phyloP scores from a whole-genome alignment of 805 yeast genomes.

The Yarrowia sp. region DNA sequence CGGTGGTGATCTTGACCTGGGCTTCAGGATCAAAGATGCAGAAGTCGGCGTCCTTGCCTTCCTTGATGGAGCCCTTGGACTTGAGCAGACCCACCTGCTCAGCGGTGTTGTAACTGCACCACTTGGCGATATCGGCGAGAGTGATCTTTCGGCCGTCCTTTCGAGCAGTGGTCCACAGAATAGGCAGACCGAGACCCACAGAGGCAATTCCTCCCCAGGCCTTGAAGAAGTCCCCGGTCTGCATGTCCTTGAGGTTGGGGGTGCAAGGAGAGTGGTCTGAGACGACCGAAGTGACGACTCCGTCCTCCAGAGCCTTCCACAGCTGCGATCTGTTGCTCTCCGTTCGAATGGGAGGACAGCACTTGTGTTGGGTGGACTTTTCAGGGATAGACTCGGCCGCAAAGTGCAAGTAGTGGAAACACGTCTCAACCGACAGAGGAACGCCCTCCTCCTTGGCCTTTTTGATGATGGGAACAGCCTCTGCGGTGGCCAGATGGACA shows the following conservation, averaged over 20 bases:
- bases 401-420: conserved; percentile 87
- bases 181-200: conserved; percentile 87
- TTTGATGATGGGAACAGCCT: conserved; percentile 75
- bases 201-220: conserved; percentile 98
- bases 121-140: conserved; percentile 68
- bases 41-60: conserved; percentile 89
- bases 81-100: conserved; percentile 79
- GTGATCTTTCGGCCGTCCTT: conserved; percentile 55
- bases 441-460: conserved; percentile 61
- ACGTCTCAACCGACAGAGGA: conserved; percentile 81
- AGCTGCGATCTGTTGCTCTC: conserved; percentile 71
- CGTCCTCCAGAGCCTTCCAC: conserved; percentile 77
- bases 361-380: conserved; percentile 83
- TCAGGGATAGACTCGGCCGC: conserved; percentile 78
- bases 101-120: conserved; percentile 88
- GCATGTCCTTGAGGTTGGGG: conserved; percentile 83
- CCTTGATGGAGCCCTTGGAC: conserved; percentile 71
- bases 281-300: conserved; percentile 80
- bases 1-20: conserved; percentile 54
- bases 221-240: conserved; percentile 82
- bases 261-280: conserved; percentile 97
- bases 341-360: conserved; percentile 93
- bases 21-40: conserved; percentile 76
- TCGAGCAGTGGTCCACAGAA: conserved; percentile 74
- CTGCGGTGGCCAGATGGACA: conserved; percentile 87